Conservation (phyloP, 2,329 filamentous ascomycete species). For the Alternaria sp. region DNA sequence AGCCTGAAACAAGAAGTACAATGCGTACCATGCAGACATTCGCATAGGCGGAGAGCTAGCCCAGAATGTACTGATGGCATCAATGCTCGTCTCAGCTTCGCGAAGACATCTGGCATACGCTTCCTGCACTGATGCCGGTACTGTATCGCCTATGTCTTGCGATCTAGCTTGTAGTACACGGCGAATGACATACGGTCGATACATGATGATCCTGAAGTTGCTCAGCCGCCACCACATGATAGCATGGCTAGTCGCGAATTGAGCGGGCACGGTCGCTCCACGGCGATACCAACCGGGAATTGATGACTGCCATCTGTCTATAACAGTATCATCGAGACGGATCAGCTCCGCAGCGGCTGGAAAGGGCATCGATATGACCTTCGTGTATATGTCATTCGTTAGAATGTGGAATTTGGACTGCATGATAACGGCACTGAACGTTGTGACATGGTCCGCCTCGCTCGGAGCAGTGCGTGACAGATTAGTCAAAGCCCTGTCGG, state of each 20-base stretch:
- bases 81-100: conserved; percentile 52
- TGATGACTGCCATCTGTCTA: conserved; percentile 49
- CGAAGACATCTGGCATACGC: conserved; percentile 49
- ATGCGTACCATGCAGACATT: conserved; percentile 55
- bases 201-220: conserved; percentile 58
- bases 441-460: conserved; percentile 41
- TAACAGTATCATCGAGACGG: conserved; percentile 49
- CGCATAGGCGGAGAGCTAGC: conserved; percentile 47
- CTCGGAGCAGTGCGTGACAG: conserved; percentile 22
- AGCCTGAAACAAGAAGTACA: conserved; percentile 58
- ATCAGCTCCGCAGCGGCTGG: conserved; percentile 53
- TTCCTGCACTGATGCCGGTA: conserved; percentile 31
- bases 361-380: conserved; percentile 55
- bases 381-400: conserved; percentile 55
- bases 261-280: conserved; percentile 38
- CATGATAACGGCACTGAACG: conserved; percentile 53
- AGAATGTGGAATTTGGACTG: conserved; percentile 56
- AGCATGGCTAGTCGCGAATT: conserved; percentile 51
- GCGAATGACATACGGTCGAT: conserved; percentile 55
- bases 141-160: conserved; percentile 15
- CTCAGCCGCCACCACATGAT: conserved; percentile 55
- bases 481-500: conserved; percentile 39
- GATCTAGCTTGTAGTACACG: conserved; percentile 36
- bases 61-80: conserved; percentile 51
- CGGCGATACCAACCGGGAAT: conserved; percentile 50